Conservation (phyloP, 2,329 filamentous ascomycete genomes). For the Thielaviopsis populi region DNA sequence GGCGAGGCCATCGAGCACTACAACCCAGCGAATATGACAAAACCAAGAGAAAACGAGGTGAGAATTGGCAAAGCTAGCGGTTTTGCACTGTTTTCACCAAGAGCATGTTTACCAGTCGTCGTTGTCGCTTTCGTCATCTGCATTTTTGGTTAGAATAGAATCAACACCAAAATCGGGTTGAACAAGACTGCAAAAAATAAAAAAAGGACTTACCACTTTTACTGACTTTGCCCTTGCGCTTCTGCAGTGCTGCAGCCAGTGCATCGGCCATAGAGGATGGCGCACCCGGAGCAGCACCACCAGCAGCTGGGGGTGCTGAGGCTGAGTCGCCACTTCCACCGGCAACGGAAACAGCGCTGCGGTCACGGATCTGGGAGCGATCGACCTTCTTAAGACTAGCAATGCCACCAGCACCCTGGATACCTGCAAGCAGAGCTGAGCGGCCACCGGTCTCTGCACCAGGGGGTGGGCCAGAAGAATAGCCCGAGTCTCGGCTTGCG, state of each 20-base stretch:
- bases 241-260: conserved; percentile 59
- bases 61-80: not conserved
- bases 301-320: conserved; percentile 36
- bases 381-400: conserved; percentile 62
- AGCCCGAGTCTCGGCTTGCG: conserved; percentile 42
- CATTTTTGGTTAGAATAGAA: not conserved
- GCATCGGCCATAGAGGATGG: conserved; percentile 66
- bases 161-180: not conserved
- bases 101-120: conserved; percentile 47
- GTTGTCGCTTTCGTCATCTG: conserved; percentile 64
- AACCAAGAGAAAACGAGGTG: not conserved
- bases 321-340: conserved; percentile 30
- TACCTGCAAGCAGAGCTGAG: conserved; percentile 52
- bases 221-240: conserved; percentile 86
- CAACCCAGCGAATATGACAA: not conserved
- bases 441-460: conserved; percentile 30
- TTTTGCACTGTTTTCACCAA: not conserved
- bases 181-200: conserved; percentile 13
- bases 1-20: not conserved
- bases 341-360: conserved; percentile 50
- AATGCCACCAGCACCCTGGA: conserved; percentile 54
- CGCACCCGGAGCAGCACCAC: conserved; percentile 36
- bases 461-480: conserved; percentile 37
- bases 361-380: conserved; percentile 52
- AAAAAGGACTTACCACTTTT: conserved; percentile 63